These are phyloP conservation scores for Rhytidiadelphus loreus DNA, from an alignment of 225 moss, liverwort and hornwort genomes.

Conservation along the genomic window DNA sequence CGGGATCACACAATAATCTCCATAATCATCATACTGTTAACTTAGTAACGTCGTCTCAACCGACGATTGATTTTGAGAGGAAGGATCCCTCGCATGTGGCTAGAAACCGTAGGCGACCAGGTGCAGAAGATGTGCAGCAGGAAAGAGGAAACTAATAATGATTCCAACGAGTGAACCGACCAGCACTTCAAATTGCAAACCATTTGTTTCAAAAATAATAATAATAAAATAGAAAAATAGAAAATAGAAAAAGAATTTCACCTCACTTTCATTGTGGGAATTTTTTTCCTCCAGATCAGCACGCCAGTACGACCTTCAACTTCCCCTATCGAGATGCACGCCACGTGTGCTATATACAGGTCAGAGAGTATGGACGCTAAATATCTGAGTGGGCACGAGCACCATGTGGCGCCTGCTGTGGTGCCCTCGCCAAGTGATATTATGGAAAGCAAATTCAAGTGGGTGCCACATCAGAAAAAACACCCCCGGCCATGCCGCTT, in stretches of 20 bases:
- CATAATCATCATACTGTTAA: too few species aligned
- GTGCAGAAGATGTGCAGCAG: neutral
- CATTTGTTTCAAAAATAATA: too few species aligned
- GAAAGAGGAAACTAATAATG: neutral
- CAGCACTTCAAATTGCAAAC: neutral
- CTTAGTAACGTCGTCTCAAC: neutral
- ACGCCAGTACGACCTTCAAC: neutral
- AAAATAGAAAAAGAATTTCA: neutral
- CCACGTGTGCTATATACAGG: neutral
- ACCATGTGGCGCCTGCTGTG: neutral
- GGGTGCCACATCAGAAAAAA: neutral
- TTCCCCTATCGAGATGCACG: neutral
- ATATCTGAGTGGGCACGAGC: neutral
- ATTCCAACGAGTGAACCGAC: neutral
- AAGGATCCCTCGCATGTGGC: neutral
- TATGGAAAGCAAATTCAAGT: neutral
- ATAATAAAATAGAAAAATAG: too few species aligned
- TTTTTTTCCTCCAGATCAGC: neutral
- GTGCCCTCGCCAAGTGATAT: neutral
- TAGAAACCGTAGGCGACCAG: neutral
- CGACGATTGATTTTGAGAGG: neutral
- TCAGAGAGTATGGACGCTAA: neutral
- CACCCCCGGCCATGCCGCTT: neutral
- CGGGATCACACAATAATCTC: neutral
- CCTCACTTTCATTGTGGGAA: neutral